Percentiles rank a stretch among this genome's conserved stretches.
phyloP scores from a whole-genome alignment of 208 protist genomes.

The Leishmania turanica region DNA sequence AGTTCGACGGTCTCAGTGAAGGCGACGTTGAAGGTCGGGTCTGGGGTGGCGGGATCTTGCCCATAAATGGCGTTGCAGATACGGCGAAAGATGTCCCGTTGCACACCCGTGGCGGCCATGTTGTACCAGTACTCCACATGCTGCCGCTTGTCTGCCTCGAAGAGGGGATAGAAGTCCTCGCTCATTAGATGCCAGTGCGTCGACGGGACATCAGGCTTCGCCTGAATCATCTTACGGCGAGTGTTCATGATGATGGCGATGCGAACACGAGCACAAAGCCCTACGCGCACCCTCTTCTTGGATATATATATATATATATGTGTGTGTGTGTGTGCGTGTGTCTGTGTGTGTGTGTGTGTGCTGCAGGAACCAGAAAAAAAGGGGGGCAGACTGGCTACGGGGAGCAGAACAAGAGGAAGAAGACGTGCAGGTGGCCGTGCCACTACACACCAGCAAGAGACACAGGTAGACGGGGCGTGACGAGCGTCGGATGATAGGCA shows the following conservation, averaged over 20 bases:
- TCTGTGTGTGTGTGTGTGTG: not conserved
- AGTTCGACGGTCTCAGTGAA: conserved; percentile 40
- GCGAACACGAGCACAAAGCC: not conserved
- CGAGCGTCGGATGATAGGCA: not conserved
- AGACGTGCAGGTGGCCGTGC: not conserved
- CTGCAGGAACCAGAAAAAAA: not conserved
- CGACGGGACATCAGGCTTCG: conserved; percentile 52
- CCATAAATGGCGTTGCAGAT: conserved; percentile 79
- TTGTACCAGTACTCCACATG: conserved; percentile 92
- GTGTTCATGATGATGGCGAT: conserved; percentile 72
- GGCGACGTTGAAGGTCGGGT: conserved; percentile 36
- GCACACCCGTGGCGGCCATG: conserved; percentile 62
- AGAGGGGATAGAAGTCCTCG: conserved; percentile 74
- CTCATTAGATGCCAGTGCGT: conserved; percentile 84
- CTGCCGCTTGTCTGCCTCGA: conserved; percentile 38
- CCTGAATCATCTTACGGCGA: conserved; percentile 53
- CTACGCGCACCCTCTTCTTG: not conserved
- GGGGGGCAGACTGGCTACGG: not conserved
- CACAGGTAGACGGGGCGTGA: not conserved
- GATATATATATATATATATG: too few species aligned
- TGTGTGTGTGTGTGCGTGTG: too few species aligned
- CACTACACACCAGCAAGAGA: not conserved
- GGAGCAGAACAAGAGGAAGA: not conserved
- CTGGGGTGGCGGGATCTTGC: conserved; percentile 36
- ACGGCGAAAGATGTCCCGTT: conserved; percentile 78